Percentiles rank a stretch among this genome's conserved stretches.
Conservation (phyloP, 805 yeast genomes). For the Ogataea nonfermentans region DNA sequence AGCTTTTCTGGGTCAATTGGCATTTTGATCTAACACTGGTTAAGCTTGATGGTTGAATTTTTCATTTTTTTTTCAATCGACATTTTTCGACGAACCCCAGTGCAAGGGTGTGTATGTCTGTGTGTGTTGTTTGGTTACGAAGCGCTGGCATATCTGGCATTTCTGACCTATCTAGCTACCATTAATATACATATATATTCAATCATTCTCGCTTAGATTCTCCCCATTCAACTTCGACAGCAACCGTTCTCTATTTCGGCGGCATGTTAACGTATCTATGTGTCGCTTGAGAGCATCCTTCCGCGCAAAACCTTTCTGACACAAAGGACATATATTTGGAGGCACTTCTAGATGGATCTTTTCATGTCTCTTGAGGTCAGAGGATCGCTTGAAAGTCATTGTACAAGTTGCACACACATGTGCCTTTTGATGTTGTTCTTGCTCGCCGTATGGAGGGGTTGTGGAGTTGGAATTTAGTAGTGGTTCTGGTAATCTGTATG, state of each 20-base stretch:
- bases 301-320: slow-evolving; percentile 83
- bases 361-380: slow-evolving; percentile 72
- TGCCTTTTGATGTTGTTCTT: slow-evolving; percentile 4
- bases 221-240: slow-evolving; percentile 19
- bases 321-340: slow-evolving; percentile 70
- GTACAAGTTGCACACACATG: slow-evolving; percentile 58
- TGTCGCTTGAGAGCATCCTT: slow-evolving; percentile 81
- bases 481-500: no score
- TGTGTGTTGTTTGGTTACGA: slow-evolving; percentile 6
- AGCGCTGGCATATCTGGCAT: slow-evolving; percentile 12
- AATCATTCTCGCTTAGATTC: slow-evolving; percentile 7
- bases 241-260: slow-evolving; percentile 61
- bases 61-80: slow-evolving; percentile 15
- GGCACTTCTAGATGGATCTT: slow-evolving; percentile 70
- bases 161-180: background rate
- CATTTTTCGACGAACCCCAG: slow-evolving; percentile 14
- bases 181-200: slow-evolving; percentile 6
- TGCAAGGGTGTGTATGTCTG: background rate
- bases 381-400: slow-evolving; percentile 62
- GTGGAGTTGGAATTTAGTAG: no score
- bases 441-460: background rate
- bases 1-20: slow-evolving; percentile 92
- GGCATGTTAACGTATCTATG: slow-evolving; percentile 70
- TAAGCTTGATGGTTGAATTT: slow-evolving; percentile 8
- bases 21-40: slow-evolving; percentile 39